Evolutionary conservation across 164 flowering plant genomes (phyloP).

Genomic region (Annona cherimola): DNA sequence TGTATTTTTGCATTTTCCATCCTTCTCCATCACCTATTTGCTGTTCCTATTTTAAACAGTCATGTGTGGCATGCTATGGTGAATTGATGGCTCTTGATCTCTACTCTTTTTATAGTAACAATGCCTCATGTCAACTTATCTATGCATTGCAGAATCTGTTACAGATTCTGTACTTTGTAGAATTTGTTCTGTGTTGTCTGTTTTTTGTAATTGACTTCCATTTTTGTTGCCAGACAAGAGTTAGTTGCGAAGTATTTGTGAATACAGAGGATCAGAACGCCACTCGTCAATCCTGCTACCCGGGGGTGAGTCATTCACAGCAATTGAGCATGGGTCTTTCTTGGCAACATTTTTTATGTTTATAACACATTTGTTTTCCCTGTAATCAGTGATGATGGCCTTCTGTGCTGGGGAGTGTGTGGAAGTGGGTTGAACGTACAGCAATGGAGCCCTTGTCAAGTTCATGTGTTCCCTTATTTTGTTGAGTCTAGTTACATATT

Average conservation of each 20-base stretch:
- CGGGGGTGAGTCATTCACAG: slow-evolving; percentile 28
- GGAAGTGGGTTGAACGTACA: background rate
- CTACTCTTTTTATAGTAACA: background rate
- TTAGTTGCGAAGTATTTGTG: slow-evolving; percentile 47
- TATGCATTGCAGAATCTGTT: background rate
- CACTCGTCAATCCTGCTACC: slow-evolving; percentile 41
- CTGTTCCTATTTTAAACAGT: background rate
- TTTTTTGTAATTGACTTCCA: background rate
- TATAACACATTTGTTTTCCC: background rate
- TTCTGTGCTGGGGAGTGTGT: background rate
- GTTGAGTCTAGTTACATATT: background rate
- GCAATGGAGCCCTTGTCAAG: background rate
- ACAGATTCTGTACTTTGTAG: background rate
- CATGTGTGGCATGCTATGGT: background rate
- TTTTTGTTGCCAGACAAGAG: slow-evolving; percentile 32
- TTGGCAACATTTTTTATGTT: background rate
- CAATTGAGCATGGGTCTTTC: background rate
- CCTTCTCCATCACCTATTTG: background rate
- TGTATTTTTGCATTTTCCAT: background rate
- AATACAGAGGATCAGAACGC: slow-evolving; percentile 40
- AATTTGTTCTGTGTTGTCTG: background rate
- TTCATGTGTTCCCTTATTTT: slow-evolving; percentile 1
- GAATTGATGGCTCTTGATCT: background rate
- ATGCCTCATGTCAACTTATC: background rate
- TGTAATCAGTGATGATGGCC: background rate